These are phyloP conservation scores for Nigrograna mackinnonii DNA, from an alignment of 2,329 filamentous ascomycete species.

Conservation along the genomic window DNA sequence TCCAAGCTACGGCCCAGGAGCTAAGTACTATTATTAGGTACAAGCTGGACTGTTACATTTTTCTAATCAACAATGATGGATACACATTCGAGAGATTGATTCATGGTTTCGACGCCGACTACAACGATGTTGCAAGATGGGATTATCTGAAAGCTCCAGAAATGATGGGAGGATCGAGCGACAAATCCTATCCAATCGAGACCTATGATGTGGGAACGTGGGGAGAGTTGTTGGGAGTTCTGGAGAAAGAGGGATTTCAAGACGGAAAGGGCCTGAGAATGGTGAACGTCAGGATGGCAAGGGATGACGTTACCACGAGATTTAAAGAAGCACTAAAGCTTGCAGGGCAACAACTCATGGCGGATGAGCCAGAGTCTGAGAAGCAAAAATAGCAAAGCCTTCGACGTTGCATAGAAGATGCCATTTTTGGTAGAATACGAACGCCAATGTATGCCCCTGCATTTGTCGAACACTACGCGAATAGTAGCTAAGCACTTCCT, in stretches of 20 bases:
- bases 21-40: slow-evolving; percentile 41
- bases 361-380: neutral
- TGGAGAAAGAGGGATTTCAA: slow-evolving; percentile 40
- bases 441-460: no score
- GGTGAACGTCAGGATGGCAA: slow-evolving; percentile 47
- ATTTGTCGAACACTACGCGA: no score
- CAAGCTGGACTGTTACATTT: slow-evolving; percentile 33
- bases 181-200: slow-evolving; percentile 38
- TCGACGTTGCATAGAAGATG: no score
- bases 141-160: slow-evolving; percentile 16
- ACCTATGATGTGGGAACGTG: slow-evolving; percentile 46
- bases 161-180: slow-evolving; percentile 30
- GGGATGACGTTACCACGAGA: slow-evolving; percentile 36
- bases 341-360: slow-evolving; percentile 8
- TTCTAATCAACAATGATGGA: slow-evolving; percentile 40
- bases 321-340: slow-evolving; percentile 11
- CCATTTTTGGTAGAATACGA: no score
- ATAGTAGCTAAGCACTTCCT: no score
- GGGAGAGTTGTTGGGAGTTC: slow-evolving; percentile 48
- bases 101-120: slow-evolving; percentile 18
- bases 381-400: neutral
- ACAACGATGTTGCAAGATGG: slow-evolving; percentile 17
- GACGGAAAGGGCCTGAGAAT: slow-evolving; percentile 45
- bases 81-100: slow-evolving; percentile 44
- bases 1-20: slow-evolving; percentile 44